Base-by-base conservation (phyloP, 495 filamentous ascomycete species). In the Neurospora sp. region DNA sequence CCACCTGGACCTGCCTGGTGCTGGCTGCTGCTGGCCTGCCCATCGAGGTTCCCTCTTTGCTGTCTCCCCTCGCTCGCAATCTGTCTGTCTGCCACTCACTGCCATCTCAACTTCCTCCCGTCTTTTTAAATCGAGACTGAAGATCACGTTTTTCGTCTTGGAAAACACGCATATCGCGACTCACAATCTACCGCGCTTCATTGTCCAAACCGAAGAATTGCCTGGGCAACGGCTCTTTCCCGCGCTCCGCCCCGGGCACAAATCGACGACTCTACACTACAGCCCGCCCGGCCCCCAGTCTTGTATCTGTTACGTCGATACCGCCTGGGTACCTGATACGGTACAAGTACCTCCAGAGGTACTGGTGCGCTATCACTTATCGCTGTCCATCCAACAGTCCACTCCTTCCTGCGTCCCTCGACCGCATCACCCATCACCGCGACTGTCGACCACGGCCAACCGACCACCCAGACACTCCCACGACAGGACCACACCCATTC, bases 81-180 rank as follows among this genome's bases (percentile, higher is more conserved):
- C 75, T 75, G 76, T 73, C 76, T 76, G 75, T 73, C n/a, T n/a
- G n/a, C n/a, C 74, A 72, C 66, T 71, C 66, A 39, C 74, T 72
- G 70, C 54, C 70, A 72, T 70, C 74, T 69, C 44, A 35, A 14
- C 71, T 59, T 62, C 59, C 66, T 66, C 54, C 54, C 27, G 54
- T 66, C 23, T 66, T 35, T 7, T 27, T 12, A 35, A 35, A 31
- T 66, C 14, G 27, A 35, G 54, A 18, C 7, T 66, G 27, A 35
- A 35, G 54, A 66, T 31, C 16, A 14, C 54, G 23, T 62, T 23
- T 62, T 3, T 8, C 10, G 10, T 20, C 48, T 31, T 59, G 2
- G 10, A 27, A 59, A 31, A 16, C 12, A 62, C 46, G 20, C 46
- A 20, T 6, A 23, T 59, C 48, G 11, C 48, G 20, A 27, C n/a